phyloP scores from a whole-genome alignment of 192 early-diverging fungal species.

The Dimargaris xerosporica region DNA sequence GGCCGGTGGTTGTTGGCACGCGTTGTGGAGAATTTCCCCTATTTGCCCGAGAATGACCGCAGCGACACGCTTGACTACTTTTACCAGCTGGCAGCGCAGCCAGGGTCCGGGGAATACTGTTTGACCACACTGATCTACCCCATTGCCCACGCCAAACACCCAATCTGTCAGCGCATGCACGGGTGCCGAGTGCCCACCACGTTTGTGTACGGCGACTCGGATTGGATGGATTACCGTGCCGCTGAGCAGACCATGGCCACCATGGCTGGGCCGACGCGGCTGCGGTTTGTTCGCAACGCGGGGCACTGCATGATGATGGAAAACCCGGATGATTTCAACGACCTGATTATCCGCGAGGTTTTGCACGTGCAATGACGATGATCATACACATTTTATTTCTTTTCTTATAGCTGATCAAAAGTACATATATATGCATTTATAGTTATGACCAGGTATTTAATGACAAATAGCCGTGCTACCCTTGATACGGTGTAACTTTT shows the following conservation, averaged over 20 bases:
- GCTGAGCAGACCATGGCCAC: conserved; percentile 40
- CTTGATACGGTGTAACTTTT: no score
- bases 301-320: conserved; percentile 83
- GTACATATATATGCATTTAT: no score
- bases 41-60: conserved; percentile 45
- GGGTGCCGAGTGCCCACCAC: conserved; percentile 53
- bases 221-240: conserved; percentile 85
- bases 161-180: conserved; percentile 49
- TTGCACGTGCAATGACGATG: no score
- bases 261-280: conserved; percentile 33
- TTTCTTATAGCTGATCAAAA: no score
- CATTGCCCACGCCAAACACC: conserved; percentile 64
- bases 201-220: conserved; percentile 60
- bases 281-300: conserved; percentile 33
- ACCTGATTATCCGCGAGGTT: no score
- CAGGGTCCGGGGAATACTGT: conserved; percentile 72
- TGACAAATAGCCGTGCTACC: no score
- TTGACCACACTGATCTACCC: conserved; percentile 55
- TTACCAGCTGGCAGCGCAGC: conserved; percentile 63
- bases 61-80: conserved; percentile 60
- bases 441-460: no score
- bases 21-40: no score
- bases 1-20: no score
- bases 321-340: conserved; percentile 60
- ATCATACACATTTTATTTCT: no score